Percentiles rank a stretch among this genome's conserved stretches.
Conservation (phyloP, 257 asterid genomes). For the Mitragyna speciosa region DNA sequence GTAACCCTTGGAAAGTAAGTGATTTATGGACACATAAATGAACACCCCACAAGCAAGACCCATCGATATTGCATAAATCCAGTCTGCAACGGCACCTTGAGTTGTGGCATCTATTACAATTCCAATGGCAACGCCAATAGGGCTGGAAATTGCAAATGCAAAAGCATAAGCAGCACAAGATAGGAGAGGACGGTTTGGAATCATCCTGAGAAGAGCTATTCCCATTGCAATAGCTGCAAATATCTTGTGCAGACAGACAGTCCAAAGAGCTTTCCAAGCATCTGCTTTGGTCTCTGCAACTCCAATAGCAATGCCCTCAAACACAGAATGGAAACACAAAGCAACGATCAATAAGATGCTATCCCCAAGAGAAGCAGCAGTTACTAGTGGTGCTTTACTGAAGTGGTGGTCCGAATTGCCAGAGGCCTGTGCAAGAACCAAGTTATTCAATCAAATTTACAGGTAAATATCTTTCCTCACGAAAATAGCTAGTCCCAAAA, state of each 20-base stretch:
- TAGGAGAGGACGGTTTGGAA: slow-evolving; percentile 76
- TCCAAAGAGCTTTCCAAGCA: slow-evolving; percentile 93
- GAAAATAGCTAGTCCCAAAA: neutral
- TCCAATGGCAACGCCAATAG: slow-evolving; percentile 78
- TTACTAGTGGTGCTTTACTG: slow-evolving; percentile 37
- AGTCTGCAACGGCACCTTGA: slow-evolving; percentile 74
- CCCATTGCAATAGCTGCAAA: slow-evolving; percentile 97
- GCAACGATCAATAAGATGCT: slow-evolving; percentile 68
- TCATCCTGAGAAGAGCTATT: slow-evolving; percentile 87
- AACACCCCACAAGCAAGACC: slow-evolving; percentile 91
- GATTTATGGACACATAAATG: slow-evolving; percentile 76
- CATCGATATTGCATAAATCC: slow-evolving; percentile 87
- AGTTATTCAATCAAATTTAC: neutral
- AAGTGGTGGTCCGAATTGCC: slow-evolving; percentile 29
- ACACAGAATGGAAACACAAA: slow-evolving; percentile 78
- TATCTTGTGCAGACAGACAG: slow-evolving; percentile 78
- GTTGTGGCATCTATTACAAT: slow-evolving; percentile 75
- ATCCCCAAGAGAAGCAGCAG: slow-evolving; percentile 65
- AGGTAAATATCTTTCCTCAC: neutral
- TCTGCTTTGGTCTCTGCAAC: slow-evolving; percentile 76
- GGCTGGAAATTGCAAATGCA: slow-evolving; percentile 84
- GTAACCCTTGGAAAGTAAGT: slow-evolving; percentile 71
- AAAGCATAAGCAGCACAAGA: slow-evolving; percentile 73
- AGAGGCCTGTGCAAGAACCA: slow-evolving; percentile 17
- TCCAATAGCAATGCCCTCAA: slow-evolving; percentile 93